phyloP scores from a whole-genome alignment of 1,139 yeast genomes.

The Saccharomycopsis crataegensis region DNA sequence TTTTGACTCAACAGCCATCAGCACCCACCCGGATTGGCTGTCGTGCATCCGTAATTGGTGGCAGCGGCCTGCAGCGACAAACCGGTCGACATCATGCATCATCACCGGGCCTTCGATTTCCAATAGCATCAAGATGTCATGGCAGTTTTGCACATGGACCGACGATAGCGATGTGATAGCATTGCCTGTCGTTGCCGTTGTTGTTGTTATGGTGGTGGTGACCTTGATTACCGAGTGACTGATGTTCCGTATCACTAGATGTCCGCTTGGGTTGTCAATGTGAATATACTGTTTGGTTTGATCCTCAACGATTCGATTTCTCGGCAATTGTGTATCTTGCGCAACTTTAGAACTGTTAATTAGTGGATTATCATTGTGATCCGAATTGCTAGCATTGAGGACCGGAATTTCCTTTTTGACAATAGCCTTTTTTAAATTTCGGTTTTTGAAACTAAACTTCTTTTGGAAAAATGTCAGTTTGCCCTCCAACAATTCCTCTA shows the following conservation, averaged over 20 bases:
- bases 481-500: not conserved
- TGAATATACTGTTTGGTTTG: too few relatives aligned
- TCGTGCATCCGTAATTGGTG: conserved; percentile 17
- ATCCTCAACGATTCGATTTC: too few relatives aligned
- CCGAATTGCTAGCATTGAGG: not conserved
- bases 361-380: not conserved
- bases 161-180: too few relatives aligned
- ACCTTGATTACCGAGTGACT: too few relatives aligned
- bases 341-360: not conserved
- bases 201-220: too few relatives aligned
- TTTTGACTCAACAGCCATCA: not conserved
- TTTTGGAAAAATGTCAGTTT: conserved; percentile 4
- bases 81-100: conserved; percentile 1
- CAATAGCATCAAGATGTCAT: not conserved
- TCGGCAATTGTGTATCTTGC: not conserved
- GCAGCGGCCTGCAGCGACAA: conserved; percentile 4
- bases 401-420: not conserved
- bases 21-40: not conserved
- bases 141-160: not conserved
- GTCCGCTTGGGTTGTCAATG: too few relatives aligned
- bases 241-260: too few relatives aligned
- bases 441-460: conserved; percentile 4
- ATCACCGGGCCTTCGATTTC: conserved; percentile 9
- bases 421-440: not conserved
- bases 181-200: too few relatives aligned